Evolutionary conservation across 2,329 filamentous ascomycete species (phyloP).

Genomic region (Pezicula carpinea): DNA sequence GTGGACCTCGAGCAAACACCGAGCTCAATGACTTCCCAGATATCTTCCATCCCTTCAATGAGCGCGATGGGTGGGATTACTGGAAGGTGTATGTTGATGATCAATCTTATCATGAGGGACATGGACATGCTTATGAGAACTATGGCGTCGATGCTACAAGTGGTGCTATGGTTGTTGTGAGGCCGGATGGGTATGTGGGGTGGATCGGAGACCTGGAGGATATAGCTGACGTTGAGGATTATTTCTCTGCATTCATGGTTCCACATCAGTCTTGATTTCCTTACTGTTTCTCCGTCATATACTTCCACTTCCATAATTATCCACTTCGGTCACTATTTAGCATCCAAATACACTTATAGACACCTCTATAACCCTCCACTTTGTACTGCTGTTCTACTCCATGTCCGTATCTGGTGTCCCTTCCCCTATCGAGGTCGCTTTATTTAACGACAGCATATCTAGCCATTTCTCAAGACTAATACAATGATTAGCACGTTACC

Average conservation of each 20-base stretch:
- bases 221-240: constrained; percentile 5
- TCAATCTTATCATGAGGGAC: constrained; percentile 45
- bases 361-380: too few relatives aligned
- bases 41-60: constrained; percentile 41
- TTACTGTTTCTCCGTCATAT: too few relatives aligned
- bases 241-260: constrained; percentile 12
- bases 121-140: constrained; percentile 32
- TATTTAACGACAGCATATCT: too few relatives aligned
- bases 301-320: too few relatives aligned
- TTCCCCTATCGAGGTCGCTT: too few relatives aligned
- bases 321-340: too few relatives aligned
- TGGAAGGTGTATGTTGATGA: constrained; percentile 52
- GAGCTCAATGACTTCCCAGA: constrained; percentile 47
- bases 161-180: constrained; percentile 21
- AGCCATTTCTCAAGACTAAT: too few relatives aligned
- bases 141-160: constrained; percentile 20
- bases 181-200: constrained; percentile 29
- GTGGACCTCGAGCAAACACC: constrained; percentile 41
- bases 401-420: too few relatives aligned
- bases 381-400: too few relatives aligned
- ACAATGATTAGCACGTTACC: too few relatives aligned
- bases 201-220: constrained; percentile 32
- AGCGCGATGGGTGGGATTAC: constrained; percentile 47
- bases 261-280: neutral
- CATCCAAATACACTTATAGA: too few relatives aligned